Base-by-base conservation (phyloP, 768 basidiomycete species). In the Paxillus ammoniavirescens region DNA sequence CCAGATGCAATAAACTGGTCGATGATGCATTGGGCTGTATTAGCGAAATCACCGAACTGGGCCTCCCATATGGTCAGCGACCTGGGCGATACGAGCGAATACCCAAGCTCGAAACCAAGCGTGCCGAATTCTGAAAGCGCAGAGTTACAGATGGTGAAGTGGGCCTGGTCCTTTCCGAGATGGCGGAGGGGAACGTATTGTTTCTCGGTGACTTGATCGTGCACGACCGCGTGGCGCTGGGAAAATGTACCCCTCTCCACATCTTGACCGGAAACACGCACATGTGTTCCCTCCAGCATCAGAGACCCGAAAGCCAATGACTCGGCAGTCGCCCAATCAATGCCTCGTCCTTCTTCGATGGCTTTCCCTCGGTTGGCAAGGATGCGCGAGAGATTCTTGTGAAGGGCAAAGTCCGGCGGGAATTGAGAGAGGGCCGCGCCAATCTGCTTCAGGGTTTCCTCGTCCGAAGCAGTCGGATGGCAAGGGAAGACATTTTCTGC, bases 241-340 rank as follows among this genome's bases (percentile, higher is more conserved):
- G 93, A 95, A 80, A 98, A 98, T 2, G 94, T 98, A 40, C 94
- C 94, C 64, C 94, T 88, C 73, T 98, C 94, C 52, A 96, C 93
- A 69, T 98, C 94, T 75, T 98, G 94, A 23, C 94, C 94, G 2
- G 92, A 94, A 2, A 98, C 77, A 56, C 94, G 89, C 38, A 98
- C 88, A 68, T 96, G 93, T 50, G 86, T 87, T 64, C 89, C 89
- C 70, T 96, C 93, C 46, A 94, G 77, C 3, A 88, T 90, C 38
- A 98, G 83, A 4, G 92, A 79, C 50, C 93, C 94, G 65, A 96
- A 89, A 1, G 94, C 94, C 53, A 98, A 85, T 0, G 94, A 91
- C 74, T 98, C 94, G 46, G 94, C 93, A 40, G 94, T 98, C 9
- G 93, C 87, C 91, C 92, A 96, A 72, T 98, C 94, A 64, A 96